phyloP scores from a whole-genome alignment of 805 yeast species.

The Isabelozyma heimii region DNA sequence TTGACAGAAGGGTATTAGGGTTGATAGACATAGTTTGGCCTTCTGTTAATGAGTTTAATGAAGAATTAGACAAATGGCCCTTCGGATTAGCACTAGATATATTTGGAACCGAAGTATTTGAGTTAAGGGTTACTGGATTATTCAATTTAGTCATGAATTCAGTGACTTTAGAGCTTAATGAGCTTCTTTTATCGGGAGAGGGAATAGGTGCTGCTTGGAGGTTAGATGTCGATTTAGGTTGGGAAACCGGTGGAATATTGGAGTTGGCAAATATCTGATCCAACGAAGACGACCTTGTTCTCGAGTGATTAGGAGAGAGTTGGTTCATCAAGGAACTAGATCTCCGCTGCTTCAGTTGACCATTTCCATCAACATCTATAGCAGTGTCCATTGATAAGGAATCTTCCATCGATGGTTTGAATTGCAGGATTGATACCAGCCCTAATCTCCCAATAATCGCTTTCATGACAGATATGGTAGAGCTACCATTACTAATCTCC shows the following conservation, averaged over 20 bases:
- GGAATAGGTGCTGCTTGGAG: slow-evolving; percentile 4
- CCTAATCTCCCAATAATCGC: slow-evolving; percentile 35
- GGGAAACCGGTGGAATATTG: slow-evolving; percentile 1
- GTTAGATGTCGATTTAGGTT: slow-evolving; percentile 1
- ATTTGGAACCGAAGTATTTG: background rate
- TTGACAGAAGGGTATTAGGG: no score
- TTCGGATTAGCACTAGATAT: background rate
- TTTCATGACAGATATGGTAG: slow-evolving; percentile 29
- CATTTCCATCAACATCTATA: background rate
- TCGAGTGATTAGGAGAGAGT: slow-evolving; percentile 32
- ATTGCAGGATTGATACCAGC: slow-evolving; percentile 24
- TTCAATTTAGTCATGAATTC: slow-evolving; percentile 39
- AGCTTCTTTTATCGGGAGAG: slow-evolving; percentile 22
- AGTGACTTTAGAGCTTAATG: slow-evolving; percentile 38
- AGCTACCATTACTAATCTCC: slow-evolving; percentile 9
- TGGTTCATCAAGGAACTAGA: slow-evolving; percentile 25
- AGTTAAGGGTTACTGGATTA: slow-evolving; percentile 3
- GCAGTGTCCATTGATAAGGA: background rate
- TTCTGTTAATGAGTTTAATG: slow-evolving; percentile 29
- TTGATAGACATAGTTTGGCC: no score
- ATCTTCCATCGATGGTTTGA: slow-evolving; percentile 5
- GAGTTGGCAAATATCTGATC: slow-evolving; percentile 12
- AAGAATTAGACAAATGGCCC: slow-evolving; percentile 20
- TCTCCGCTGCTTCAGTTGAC: slow-evolving; percentile 3
- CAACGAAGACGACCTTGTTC: slow-evolving; percentile 39